Percentiles rank a stretch among this genome's conserved stretches.
Evolutionary conservation across 1,139 yeast genomes (phyloP).

Genomic region (Debaryomyces fabryi): DNA sequence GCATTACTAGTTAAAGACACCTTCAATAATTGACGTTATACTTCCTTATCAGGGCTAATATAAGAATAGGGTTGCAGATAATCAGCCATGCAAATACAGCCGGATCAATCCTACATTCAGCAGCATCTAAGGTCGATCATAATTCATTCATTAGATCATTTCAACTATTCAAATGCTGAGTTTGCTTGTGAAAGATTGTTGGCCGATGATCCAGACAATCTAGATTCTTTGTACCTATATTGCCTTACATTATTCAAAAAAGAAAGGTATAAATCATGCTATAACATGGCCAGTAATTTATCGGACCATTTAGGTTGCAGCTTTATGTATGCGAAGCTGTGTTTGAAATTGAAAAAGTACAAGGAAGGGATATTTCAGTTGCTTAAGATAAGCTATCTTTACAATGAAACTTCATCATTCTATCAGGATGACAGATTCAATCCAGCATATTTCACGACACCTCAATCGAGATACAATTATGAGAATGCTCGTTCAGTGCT

Average conservation of each 20-base stretch:
- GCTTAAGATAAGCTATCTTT: conserved; percentile 33
- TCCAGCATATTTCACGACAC: conserved; percentile 24
- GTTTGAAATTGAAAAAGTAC: conserved; percentile 56
- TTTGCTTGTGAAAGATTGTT: conserved; percentile 78
- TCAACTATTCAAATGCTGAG: conserved; percentile 70
- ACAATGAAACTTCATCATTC: conserved; percentile 34
- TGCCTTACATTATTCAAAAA: conserved; percentile 62
- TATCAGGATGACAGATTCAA: conserved; percentile 3
- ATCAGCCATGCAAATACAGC: conserved; percentile 16
- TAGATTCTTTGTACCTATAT: conserved; percentile 63
- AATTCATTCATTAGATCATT: conserved; percentile 72
- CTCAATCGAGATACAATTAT: conserved; percentile 35
- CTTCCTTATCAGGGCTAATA: neutral
- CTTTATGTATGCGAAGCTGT: conserved; percentile 67
- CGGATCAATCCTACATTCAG: conserved; percentile 27
- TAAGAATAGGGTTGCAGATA: conserved; percentile 2
- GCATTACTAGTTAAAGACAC: neutral
- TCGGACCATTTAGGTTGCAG: conserved; percentile 68
- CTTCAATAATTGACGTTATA: neutral
- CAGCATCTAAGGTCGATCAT: conserved; percentile 58
- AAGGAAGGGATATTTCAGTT: conserved; percentile 68
- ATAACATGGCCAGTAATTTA: conserved; percentile 44
- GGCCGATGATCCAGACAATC: conserved; percentile 53
- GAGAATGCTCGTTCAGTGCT: conserved; percentile 35
- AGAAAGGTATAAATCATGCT: conserved; percentile 62